Base-by-base conservation (phyloP, 768 basidiomycete genomes). In the Leccinum boreale region DNA sequence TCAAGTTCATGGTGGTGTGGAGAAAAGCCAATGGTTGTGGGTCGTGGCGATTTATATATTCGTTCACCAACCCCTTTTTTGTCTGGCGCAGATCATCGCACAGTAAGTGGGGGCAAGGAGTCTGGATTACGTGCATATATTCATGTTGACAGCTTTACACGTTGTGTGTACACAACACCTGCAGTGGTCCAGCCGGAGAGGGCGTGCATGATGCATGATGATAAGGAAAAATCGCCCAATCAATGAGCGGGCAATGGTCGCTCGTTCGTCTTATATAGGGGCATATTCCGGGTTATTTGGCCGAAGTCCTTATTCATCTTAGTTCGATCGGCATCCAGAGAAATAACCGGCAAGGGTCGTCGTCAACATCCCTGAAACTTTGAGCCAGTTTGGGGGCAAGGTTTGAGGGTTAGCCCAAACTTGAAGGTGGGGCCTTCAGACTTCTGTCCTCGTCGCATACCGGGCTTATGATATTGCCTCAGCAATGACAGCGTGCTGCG, bases 1-100 rank as follows among this genome's bases (percentile, higher is more conserved):
- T 68, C 26, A 68, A 39, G 53, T 72, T 73, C 70, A 68, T 73
- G 9, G 28, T 58, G 33, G 15, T 59, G 10, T 50, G 11, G 8
- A 39, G 15, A 15, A 10, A 17, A n/a, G 19, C 0, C n/a, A 15
- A 12, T 50, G 3, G 9, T 3, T 7, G 31, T 10, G 23, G 4
- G 4, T 31, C 4, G 19, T 17, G 14, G 14, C 44, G 8, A 5
- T 23, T 59, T 59, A 60, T 64, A 64, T 63, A 51, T 2, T 24
- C 1, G 2, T 4, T 15, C 1, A 0, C 8, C 19, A 3, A 11
- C 29, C 17, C 54, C 31, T 7, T 1, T 1, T 62, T 44, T 52
- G 51, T 55, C n/a, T 5, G 14, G 47, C 46, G 60, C 60, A 33
- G 31, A 62, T 50, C 60, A 26, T 52, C 7, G 6, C 23, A 51